Percentiles rank a stretch among this genome's conserved stretches.
These are phyloP conservation scores for Fraxinus albicans DNA, from an alignment of 305 asterid genomes.

Conservation along the genomic window DNA sequence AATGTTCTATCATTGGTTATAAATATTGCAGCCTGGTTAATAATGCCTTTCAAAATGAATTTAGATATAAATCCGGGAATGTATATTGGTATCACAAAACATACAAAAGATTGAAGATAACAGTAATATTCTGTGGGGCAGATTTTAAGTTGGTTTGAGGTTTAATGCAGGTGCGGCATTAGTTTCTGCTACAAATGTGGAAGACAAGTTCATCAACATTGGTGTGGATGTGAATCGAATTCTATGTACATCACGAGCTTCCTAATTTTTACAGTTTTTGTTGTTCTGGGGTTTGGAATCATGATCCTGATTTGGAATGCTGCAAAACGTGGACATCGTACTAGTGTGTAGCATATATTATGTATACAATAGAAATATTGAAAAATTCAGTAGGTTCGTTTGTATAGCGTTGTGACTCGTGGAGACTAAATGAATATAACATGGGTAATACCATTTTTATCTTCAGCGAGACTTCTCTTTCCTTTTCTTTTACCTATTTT, in stretches of 20 bases:
- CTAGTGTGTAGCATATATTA: background rate
- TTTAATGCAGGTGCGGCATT: constrained; percentile 42
- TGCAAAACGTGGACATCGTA: background rate
- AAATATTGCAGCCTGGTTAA: background rate
- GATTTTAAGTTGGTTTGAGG: background rate
- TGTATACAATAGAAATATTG: background rate
- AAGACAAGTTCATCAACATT: constrained; percentile 46
- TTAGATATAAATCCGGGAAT: background rate
- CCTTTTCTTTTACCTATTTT: background rate
- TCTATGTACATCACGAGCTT: constrained; percentile 33
- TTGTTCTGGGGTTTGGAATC: constrained; percentile 19
- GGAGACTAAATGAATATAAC: background rate
- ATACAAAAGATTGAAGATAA: background rate
- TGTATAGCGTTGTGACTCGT: background rate
- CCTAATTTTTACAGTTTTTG: constrained; percentile 24
- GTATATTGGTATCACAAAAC: background rate
- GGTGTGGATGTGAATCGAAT: constrained; percentile 49
- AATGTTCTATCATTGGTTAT: background rate
- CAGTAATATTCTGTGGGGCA: background rate
- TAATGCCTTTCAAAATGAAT: background rate
- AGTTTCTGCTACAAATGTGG: constrained; percentile 63
- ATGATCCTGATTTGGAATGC: background rate
- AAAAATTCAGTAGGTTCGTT: background rate
- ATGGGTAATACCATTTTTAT: background rate
- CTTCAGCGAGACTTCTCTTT: background rate